Evolutionary conservation across 1,284 basidiomycete species (phyloP).

Genomic region (Pseudozyma pruni): DNA sequence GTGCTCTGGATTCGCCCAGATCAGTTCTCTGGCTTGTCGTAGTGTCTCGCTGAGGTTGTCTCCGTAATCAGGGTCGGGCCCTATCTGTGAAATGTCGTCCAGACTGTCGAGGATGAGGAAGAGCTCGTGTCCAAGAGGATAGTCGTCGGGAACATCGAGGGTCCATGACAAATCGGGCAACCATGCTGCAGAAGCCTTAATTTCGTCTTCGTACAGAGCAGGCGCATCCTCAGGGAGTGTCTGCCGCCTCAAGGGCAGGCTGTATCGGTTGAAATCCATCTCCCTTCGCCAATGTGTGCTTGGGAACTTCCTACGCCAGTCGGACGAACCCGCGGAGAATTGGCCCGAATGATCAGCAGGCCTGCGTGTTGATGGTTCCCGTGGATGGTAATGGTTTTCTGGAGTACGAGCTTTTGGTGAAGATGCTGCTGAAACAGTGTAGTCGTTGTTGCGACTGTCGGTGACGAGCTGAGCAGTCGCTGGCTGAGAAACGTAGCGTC

Average conservation of each 20-base stretch:
- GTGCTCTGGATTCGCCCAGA: constrained; percentile 21
- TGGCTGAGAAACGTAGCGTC: constrained; percentile 16
- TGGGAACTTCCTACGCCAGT: constrained; percentile 30
- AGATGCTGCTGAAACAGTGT: neutral
- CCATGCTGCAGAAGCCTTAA: constrained; percentile 27
- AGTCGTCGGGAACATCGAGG: constrained; percentile 21
- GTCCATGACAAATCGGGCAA: constrained; percentile 22
- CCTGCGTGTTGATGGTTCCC: neutral
- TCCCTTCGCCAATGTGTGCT: constrained; percentile 33
- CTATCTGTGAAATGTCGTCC: constrained; percentile 21
- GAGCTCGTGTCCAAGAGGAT: constrained; percentile 26
- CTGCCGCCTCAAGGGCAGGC: constrained; percentile 16
- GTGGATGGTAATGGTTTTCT: neutral
- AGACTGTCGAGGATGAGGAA: constrained; percentile 38
- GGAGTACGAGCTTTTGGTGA: constrained; percentile 2
- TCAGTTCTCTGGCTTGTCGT: constrained; percentile 19
- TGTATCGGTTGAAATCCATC: constrained; percentile 39
- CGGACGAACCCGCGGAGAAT: constrained; percentile 1
- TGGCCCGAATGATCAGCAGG: neutral
- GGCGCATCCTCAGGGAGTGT: constrained; percentile 31
- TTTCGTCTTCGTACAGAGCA: constrained; percentile 37
- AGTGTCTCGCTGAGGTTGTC: constrained; percentile 19
- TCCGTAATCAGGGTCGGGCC: constrained; percentile 18
- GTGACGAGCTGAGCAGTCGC: neutral
- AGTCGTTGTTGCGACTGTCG: neutral